A percentile compares a stretch with the other conserved stretches of the same genome.
These are phyloP conservation scores for Diddensiella transvaalensis DNA, from an alignment of 805 yeast genomes.

Conservation along the genomic window DNA sequence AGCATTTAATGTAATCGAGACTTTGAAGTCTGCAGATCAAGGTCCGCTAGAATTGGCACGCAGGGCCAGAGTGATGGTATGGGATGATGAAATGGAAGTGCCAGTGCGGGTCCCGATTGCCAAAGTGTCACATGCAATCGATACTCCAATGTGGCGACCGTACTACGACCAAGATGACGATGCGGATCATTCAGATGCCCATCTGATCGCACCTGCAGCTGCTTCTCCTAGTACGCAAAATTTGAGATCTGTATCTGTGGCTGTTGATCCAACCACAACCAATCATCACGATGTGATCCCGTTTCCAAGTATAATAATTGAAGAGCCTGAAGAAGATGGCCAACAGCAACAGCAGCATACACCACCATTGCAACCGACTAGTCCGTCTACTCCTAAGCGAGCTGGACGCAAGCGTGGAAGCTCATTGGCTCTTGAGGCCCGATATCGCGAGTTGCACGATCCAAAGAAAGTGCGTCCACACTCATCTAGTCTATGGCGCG, in stretches of 20 bases:
- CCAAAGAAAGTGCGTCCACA: background rate
- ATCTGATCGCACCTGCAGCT: background rate
- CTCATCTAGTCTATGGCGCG: conserved; percentile 9
- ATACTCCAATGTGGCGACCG: conserved; percentile 33
- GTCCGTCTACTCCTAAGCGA: conserved; percentile 1
- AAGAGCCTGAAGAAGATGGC: background rate
- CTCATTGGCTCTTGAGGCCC: conserved; percentile 20
- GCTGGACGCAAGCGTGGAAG: conserved; percentile 15
- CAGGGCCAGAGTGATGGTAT: conserved; percentile 51
- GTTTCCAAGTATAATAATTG: background rate
- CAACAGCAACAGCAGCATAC: background rate
- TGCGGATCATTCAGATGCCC: background rate
- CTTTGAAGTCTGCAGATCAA: conserved; percentile 51
- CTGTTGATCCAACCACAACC: background rate
- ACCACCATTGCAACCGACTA: background rate
- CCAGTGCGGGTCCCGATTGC: conserved; percentile 44
- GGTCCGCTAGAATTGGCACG: conserved; percentile 68
- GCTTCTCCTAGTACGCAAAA: background rate
- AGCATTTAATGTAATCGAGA: conserved; percentile 70
- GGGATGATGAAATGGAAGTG: conserved; percentile 60
- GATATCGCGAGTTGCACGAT: conserved; percentile 14
- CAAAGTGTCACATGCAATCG: conserved; percentile 43
- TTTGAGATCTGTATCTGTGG: background rate
- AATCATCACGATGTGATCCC: background rate
- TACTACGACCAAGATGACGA: conserved; percentile 1